These are phyloP conservation scores for Arabidopsis hybrid DNA, from an alignment of 441 rosid genomes.

Conservation along the genomic window DNA sequence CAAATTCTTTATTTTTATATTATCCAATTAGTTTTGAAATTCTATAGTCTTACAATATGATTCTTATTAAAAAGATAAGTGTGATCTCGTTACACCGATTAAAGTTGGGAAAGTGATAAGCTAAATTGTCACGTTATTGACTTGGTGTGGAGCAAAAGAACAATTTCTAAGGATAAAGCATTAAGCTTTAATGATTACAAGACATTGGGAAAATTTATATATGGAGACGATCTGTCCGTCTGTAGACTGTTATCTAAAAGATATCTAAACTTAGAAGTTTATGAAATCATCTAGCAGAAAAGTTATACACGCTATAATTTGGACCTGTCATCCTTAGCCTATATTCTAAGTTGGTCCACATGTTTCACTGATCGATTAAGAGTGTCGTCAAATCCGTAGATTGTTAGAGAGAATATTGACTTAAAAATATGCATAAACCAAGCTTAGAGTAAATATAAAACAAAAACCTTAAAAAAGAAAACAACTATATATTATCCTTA, in stretches of 20 bases:
- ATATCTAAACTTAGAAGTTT: not conserved
- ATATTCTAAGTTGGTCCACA: constrained; percentile 10
- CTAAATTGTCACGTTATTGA: not conserved
- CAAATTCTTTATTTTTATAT: too few species aligned
- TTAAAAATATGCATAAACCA: too few species aligned
- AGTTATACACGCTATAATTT: constrained; percentile 10
- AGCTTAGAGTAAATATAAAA: not conserved
- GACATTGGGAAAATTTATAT: too few species aligned
- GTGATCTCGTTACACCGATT: too few species aligned
- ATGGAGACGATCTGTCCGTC: too few species aligned
- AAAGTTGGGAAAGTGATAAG: not conserved
- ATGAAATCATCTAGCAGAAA: not conserved
- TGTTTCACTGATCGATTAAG: not conserved
- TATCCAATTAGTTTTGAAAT: too few species aligned
- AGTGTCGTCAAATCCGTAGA: not conserved
- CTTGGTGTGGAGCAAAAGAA: not conserved
- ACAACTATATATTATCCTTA: not conserved
- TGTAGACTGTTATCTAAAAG: not conserved
- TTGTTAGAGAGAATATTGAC: not conserved
- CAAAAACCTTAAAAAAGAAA: too few species aligned
- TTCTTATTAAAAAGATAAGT: too few species aligned
- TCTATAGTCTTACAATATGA: too few species aligned
- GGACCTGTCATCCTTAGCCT: not conserved
- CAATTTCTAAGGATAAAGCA: too few species aligned
- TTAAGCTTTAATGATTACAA: too few species aligned